phyloP scores from a whole-genome alignment of 371 early-diverging fungal species.

The Mortierella sp. region DNA sequence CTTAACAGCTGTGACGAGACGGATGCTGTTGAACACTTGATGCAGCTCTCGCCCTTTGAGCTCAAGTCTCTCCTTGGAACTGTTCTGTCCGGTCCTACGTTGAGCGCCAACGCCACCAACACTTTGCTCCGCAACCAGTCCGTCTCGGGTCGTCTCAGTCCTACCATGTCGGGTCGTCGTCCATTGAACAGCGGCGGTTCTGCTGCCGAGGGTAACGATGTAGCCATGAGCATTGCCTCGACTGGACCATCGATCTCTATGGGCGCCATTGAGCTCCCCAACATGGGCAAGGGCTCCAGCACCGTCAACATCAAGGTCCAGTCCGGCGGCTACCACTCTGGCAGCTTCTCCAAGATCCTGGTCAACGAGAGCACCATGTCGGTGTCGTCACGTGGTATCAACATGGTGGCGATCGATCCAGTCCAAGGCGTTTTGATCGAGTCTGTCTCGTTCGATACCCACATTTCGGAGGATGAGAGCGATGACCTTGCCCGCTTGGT shows the following conservation, averaged over 20 bases:
- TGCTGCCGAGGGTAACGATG: constrained; percentile 24
- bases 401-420: constrained; percentile 80
- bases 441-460: constrained; percentile 82
- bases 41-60: constrained; percentile 87
- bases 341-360: constrained; percentile 80
- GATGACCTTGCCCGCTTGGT: constrained; percentile 79
- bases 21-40: constrained; percentile 84
- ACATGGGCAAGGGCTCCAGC: constrained; percentile 31
- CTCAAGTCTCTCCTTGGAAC: constrained; percentile 81
- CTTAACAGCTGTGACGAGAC: constrained; percentile 81
- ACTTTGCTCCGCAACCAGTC: constrained; percentile 66
- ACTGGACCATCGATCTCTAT: constrained; percentile 30
- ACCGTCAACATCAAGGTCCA: constrained; percentile 67
- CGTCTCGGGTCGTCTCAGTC: constrained; percentile 59
- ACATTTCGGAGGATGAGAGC: constrained; percentile 77
- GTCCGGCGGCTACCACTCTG: constrained; percentile 82
- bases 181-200: constrained; percentile 7
- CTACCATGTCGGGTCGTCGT: constrained; percentile 40
- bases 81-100: constrained; percentile 78
- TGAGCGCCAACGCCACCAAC: constrained; percentile 61
- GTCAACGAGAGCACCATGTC: constrained; percentile 72
- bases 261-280: constrained; percentile 37
- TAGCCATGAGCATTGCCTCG: constrained; percentile 29
- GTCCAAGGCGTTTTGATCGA: constrained; percentile 77
- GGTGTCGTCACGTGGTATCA: constrained; percentile 81